Evolutionary conservation across 495 filamentous ascomycete genomes (phyloP).

Genomic region (Tuber microsphaerosporum): DNA sequence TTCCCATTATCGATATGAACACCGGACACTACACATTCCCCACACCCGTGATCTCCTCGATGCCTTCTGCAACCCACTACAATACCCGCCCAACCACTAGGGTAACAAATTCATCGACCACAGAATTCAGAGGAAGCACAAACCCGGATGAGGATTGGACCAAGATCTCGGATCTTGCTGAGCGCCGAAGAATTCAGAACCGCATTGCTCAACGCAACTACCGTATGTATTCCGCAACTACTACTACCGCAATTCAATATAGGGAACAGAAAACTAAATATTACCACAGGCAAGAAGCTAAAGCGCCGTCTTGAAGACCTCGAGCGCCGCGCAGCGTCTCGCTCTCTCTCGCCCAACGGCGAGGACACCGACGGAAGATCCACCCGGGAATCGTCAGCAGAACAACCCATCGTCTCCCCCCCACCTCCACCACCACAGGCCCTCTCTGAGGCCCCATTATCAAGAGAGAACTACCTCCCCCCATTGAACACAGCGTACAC

Average conservation of each 20-base stretch:
- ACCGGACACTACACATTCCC: conserved; percentile 33
- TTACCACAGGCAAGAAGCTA: conserved; percentile 79
- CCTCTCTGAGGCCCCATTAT: conserved; percentile 21
- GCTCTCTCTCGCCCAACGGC: conserved; percentile 51
- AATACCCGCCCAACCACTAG: conserved; percentile 26
- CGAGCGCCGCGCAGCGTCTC: conserved; percentile 80
- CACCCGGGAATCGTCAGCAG: conserved; percentile 51
- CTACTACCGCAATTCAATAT: background rate
- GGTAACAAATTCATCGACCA: conserved; percentile 53
- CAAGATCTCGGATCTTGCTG: conserved; percentile 94
- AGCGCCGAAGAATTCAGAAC: conserved; percentile 92
- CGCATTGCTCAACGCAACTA: conserved; percentile 97
- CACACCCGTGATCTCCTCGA: conserved; percentile 29
- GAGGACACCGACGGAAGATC: conserved; percentile 42
- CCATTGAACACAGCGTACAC: conserved; percentile 34
- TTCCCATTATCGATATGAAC: conserved; percentile 28
- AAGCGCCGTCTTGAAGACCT: conserved; percentile 96
- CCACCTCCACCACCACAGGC: conserved; percentile 42
- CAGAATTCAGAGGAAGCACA: conserved; percentile 91
- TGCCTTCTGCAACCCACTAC: conserved; percentile 27
- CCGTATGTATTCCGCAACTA: conserved; percentile 57
- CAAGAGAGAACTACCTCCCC: conserved; percentile 37
- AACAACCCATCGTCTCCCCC: conserved; percentile 51
- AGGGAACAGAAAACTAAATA: background rate
- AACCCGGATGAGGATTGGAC: conserved; percentile 99